Percentiles rank a stretch among this genome's conserved stretches.
Conservation (phyloP, 2,329 filamentous ascomycete species). For the Colletotrichum truncatum region DNA sequence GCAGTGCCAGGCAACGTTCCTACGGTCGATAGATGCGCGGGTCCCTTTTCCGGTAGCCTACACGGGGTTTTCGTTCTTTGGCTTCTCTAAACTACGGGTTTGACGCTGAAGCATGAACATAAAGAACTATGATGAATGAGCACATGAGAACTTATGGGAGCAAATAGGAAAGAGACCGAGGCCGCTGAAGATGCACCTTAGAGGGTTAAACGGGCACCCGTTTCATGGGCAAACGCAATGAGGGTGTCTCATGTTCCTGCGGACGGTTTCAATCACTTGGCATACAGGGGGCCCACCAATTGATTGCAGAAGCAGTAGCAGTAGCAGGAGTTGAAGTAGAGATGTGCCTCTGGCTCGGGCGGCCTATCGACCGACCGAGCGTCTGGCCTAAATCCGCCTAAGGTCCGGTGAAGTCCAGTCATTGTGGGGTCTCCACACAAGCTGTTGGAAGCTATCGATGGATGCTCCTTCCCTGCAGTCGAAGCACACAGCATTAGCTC, state of each 20-base stretch:
- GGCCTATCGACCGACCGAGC: conserved; percentile 9
- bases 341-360: conserved; percentile 11
- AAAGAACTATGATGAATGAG: too few relatives aligned
- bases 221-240: conserved; percentile 9
- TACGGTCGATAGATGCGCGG: conserved; percentile 8
- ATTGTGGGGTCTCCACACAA: conserved; percentile 24
- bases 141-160: not conserved
- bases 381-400: conserved; percentile 10
- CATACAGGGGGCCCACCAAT: conserved; percentile 21
- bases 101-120: too few relatives aligned
- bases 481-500: not conserved
- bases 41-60: not conserved
- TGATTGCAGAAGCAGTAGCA: too few relatives aligned
- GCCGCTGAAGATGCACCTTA: not conserved
- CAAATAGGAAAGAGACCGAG: not conserved
- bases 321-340: too few relatives aligned
- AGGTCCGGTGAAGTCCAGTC: not conserved
- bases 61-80: not conserved
- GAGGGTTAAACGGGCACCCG: not conserved
- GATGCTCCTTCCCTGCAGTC: conserved; percentile 26
- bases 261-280: conserved; percentile 24
- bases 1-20: conserved; percentile 9
- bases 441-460: conserved; percentile 24
- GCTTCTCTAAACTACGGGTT: not conserved
- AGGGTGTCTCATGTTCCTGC: conserved; percentile 28